These are phyloP conservation scores for Ceratobasidium sp. DNA, from an alignment of 1,284 basidiomycete species.

Conservation along the genomic window DNA sequence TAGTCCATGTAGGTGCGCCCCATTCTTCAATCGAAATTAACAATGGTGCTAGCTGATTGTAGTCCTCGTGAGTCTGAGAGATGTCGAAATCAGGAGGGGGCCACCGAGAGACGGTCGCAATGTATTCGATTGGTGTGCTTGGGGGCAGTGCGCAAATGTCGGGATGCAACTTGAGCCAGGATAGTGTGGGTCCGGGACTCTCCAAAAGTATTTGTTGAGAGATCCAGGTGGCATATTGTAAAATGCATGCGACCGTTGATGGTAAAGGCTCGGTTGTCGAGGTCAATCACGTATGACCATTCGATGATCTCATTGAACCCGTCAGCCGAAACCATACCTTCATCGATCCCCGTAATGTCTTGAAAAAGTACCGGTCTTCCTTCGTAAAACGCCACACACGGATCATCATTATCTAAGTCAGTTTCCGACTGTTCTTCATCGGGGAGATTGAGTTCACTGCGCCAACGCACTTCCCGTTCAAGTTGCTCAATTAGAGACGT, in stretches of 20 bases:
- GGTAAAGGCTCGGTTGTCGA: constrained; percentile 35
- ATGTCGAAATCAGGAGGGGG: background rate
- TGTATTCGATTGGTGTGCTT: background rate
- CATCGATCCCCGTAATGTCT: background rate
- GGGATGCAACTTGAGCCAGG: background rate
- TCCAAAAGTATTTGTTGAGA: background rate
- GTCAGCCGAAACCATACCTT: too few relatives aligned
- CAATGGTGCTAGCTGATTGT: background rate
- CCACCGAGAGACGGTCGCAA: constrained; percentile 4
- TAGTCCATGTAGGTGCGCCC: too few relatives aligned
- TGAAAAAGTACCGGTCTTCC: background rate
- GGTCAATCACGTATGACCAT: constrained; percentile 22
- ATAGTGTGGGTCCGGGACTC: background rate
- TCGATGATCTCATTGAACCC: too few relatives aligned
- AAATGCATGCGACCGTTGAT: constrained; percentile 32
- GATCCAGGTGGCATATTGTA: constrained; percentile 15
- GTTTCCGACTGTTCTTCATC: too few relatives aligned
- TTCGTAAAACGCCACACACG: background rate
- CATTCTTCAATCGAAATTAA: too few relatives aligned
- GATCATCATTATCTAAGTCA: too few relatives aligned
- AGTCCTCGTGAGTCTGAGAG: background rate
- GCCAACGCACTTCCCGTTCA: background rate
- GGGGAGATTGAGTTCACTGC: background rate
- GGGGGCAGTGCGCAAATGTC: background rate
- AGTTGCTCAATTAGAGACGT: background rate